Evolutionary conservation across 2,329 filamentous ascomycete genomes (phyloP), one percentile per base, ranked within the genome.

Genomic region (Ophiocordyceps sinensis): DNA sequence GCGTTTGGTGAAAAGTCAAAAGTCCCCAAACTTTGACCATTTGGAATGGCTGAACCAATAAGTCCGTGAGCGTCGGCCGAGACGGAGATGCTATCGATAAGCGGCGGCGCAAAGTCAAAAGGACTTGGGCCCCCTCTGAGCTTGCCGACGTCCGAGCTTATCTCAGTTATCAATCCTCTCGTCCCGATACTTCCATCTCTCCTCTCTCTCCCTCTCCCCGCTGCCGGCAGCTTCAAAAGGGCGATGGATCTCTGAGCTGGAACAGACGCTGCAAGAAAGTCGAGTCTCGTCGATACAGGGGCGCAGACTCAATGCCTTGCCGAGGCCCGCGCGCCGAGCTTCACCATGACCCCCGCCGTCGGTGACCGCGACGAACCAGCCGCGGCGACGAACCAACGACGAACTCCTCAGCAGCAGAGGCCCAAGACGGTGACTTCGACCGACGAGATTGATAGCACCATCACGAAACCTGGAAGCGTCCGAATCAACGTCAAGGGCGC

Each of bases 401-500:
- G 5, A 2, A n/a, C 10, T 17, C 30, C 9, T 21, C 23, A 9
- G 11, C 23, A 9, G 21, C 40, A 41, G 39, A 51, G 51, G 32
- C 49, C 51, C 35, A 51, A 56, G 36, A 58, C 58, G 26, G 57
- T 58, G 56, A 74, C 68, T 30, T 67, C 65, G 46, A 70, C 68
- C 11, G 66, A 72, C 50, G 72, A 76, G 58, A 76, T 77, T 42
- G 70, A 75, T 57, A 75, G 65, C 52, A 73, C 73, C 38, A 73
- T 81, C 52, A 72, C 65, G 41, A 73, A 75, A 51, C 77, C 77
- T 2, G 77, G 77, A 21, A 74, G 83, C 13, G 87, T 95, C 54
- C 82, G 85, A 64, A 96, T 98, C 67, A 96, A 98, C 59, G 89
- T 96, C 49, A 79, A 87, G 59, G 91, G 89, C 55, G 91, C 91